These are phyloP conservation scores for Leccinellum rugosiceps DNA, from an alignment of 768 basidiomycete species.

Conservation along the genomic window DNA sequence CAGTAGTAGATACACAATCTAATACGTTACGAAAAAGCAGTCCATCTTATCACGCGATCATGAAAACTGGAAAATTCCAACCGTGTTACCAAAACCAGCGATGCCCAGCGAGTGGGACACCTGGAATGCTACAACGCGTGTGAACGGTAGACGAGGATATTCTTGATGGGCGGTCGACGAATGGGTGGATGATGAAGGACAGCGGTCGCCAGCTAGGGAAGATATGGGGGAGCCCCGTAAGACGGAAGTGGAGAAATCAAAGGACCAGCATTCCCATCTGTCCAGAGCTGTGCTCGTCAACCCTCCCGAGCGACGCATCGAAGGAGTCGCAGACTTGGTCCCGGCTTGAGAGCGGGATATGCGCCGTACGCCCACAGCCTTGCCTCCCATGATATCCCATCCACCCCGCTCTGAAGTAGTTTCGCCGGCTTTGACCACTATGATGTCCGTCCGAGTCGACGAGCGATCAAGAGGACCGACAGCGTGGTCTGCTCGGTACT, in stretches of 20 bases:
- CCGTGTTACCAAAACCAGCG: constrained; percentile 78
- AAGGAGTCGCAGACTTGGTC: constrained; percentile 22
- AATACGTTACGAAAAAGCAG: neutral
- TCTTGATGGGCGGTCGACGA: constrained; percentile 10
- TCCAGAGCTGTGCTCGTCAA: constrained; percentile 65
- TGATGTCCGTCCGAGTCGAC: constrained; percentile 45
- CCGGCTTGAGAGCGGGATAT: constrained; percentile 45
- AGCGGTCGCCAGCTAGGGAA: constrained; percentile 36
- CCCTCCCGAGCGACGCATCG: constrained; percentile 31
- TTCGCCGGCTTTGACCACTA: constrained; percentile 51
- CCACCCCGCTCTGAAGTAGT: constrained; percentile 69
- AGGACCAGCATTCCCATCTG: constrained; percentile 82
- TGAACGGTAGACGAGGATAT: constrained; percentile 70
- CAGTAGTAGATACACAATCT: constrained; percentile 16
- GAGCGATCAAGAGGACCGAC: constrained; percentile 36
- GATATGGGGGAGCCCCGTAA: constrained; percentile 53
- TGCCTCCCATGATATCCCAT: constrained; percentile 64
- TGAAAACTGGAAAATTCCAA: constrained; percentile 26
- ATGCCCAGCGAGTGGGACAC: constrained; percentile 48
- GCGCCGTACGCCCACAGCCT: constrained; percentile 67
- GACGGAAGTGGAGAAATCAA: constrained; percentile 52
- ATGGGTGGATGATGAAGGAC: constrained; percentile 2
- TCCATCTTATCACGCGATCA: constrained; percentile 6
- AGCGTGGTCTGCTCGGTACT: constrained; percentile 25
- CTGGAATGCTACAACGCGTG: constrained; percentile 64